phyloP scores from a whole-genome alignment of 805 yeast species.

The Pichia rugopelliculosa region DNA sequence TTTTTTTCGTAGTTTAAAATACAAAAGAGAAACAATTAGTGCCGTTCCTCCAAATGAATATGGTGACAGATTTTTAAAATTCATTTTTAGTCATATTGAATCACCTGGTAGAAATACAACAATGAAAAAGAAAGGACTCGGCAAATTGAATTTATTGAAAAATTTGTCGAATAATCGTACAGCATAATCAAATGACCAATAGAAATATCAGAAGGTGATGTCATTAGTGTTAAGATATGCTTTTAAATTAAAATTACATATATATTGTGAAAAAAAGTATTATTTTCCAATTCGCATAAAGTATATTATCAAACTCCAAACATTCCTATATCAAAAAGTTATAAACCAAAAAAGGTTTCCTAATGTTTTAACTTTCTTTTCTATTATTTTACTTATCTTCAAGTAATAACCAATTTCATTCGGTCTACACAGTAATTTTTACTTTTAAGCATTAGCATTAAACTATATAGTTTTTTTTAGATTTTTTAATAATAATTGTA shows the following conservation, averaged over 20 bases:
- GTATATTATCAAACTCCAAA: background rate
- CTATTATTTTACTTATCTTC: background rate
- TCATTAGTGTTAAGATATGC: background rate
- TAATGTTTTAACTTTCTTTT: background rate
- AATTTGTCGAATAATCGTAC: background rate
- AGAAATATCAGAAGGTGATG: background rate
- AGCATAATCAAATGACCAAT: background rate
- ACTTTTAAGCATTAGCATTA: background rate
- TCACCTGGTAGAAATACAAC: slow-evolving; percentile 9
- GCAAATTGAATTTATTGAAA: slow-evolving; percentile 1
- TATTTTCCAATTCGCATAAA: background rate
- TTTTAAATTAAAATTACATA: background rate
- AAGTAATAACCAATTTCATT: background rate
- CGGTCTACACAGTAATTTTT: background rate
- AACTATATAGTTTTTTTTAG: background rate
- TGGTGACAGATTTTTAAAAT: slow-evolving; percentile 75
- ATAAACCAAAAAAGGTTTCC: no score
- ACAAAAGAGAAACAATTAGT: slow-evolving; percentile 62
- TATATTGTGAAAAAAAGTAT: background rate
- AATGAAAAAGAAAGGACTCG: background rate
- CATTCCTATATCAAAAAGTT: background rate
- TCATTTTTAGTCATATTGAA: slow-evolving; percentile 34
- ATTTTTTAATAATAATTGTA: background rate
- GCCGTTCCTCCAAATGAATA: slow-evolving; percentile 89
- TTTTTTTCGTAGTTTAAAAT: slow-evolving; percentile 67